phyloP scores from a whole-genome alignment of 768 basidiomycete species.

The Russula brevipes region DNA sequence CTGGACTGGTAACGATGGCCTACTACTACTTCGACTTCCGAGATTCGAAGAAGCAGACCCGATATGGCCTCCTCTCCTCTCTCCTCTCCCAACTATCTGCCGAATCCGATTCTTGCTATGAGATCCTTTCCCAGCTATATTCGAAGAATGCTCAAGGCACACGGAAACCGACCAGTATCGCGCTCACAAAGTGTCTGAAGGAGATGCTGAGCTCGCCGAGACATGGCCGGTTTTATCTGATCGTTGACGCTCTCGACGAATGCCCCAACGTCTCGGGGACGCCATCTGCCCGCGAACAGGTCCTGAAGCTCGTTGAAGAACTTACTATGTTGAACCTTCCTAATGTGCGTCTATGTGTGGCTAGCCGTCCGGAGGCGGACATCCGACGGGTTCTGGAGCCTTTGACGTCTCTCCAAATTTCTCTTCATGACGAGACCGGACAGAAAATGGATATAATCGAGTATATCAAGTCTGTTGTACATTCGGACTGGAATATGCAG shows the following conservation, averaged over 20 bases:
- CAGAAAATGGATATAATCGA: background rate
- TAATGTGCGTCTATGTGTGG: background rate
- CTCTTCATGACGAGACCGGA: background rate
- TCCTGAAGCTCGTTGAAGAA: background rate
- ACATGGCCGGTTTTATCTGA: background rate
- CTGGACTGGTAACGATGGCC: background rate
- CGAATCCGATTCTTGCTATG: background rate
- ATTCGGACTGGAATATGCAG: background rate
- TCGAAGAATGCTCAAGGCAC: background rate
- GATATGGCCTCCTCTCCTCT: constrained; percentile 1
- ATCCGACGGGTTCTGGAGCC: background rate
- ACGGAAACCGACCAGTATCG: background rate
- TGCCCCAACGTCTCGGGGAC: background rate
- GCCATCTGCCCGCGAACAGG: background rate
- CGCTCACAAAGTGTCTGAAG: background rate
- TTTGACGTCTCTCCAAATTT: background rate
- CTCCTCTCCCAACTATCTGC: constrained; percentile 1
- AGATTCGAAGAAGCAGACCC: background rate
- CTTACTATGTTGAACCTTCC: background rate
- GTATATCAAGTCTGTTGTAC: background rate
- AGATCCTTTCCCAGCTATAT: background rate
- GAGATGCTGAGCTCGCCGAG: background rate
- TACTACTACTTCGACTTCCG: constrained; percentile 6
- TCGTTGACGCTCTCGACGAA: constrained; percentile 6
- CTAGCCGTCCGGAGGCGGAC: background rate